phyloP scores from a whole-genome alignment of 352 stramenopile genomes.

The Phytophthora idaei region DNA sequence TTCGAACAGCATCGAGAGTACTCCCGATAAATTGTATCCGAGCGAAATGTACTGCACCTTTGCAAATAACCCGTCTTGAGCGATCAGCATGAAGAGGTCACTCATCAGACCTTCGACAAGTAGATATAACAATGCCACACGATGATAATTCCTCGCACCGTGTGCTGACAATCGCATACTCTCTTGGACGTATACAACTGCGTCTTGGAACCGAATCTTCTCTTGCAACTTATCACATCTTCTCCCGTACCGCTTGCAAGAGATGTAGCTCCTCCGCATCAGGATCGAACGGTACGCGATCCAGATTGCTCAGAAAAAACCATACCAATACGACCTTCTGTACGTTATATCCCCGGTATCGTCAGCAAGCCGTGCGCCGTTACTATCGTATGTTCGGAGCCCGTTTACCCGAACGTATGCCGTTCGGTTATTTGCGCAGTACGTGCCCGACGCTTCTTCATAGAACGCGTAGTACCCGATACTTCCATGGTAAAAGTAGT shows the following conservation, averaged over 20 bases:
- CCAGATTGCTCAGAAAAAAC: conserved; percentile 18
- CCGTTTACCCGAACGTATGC: conserved; percentile 8
- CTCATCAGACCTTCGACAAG: conserved; percentile 22
- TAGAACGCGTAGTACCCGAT: conserved; percentile 25
- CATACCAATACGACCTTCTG: conserved; percentile 20
- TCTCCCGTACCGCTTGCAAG: conserved; percentile 15
- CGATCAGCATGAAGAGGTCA: conserved; percentile 18
- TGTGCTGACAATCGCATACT: conserved; percentile 18
- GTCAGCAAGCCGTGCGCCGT: conserved; percentile 6
- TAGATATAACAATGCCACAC: conserved; percentile 8
- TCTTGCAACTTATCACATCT: conserved; percentile 18
- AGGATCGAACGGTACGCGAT: conserved; percentile 17
- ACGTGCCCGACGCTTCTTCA: conserved; percentile 14
- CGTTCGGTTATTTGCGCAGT: conserved; percentile 14
- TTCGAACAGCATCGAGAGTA: conserved; percentile 27
- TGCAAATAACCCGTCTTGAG: conserved; percentile 20
- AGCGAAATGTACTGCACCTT: conserved; percentile 30
- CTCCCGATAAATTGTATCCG: conserved; percentile 23
- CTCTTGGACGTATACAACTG: conserved; percentile 25
- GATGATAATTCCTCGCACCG: conserved; percentile 23
- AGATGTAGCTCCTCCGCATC: conserved; percentile 21
- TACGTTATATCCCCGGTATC: conserved; percentile 19
- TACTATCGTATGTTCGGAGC: conserved; percentile 20
- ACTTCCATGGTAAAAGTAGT: conserved; percentile 27
- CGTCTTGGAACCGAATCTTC: conserved; percentile 13